phyloP scores from a whole-genome alignment of 164 flowering plant genomes.

The Nymphaea colorata region DNA sequence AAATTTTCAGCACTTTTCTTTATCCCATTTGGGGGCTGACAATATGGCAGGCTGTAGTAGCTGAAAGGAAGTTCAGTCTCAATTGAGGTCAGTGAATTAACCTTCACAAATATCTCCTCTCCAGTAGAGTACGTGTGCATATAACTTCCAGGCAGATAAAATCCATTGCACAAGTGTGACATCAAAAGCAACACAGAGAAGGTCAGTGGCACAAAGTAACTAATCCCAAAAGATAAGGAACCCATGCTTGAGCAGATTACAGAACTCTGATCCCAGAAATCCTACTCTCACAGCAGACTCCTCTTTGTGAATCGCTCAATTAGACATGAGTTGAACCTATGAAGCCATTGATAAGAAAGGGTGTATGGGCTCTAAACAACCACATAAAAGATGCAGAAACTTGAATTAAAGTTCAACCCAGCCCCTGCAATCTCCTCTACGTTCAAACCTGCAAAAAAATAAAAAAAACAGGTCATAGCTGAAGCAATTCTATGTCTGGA shows the following conservation, averaged over 20 bases:
- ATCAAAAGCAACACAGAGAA: constrained; percentile 5
- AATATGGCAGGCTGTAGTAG: constrained; percentile 24
- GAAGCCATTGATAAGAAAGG: no score
- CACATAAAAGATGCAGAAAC: no score
- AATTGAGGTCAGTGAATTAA: constrained; percentile 25
- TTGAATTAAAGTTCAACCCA: no score
- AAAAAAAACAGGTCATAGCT: no score
- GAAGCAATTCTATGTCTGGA: no score
- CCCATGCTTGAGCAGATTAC: not conserved
- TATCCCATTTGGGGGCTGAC: constrained; percentile 13
- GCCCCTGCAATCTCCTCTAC: no score
- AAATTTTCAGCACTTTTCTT: constrained; percentile 26
- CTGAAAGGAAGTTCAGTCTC: constrained; percentile 25
- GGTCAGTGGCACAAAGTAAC: not conserved
- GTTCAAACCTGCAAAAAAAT: no score
- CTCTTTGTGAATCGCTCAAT: no score
- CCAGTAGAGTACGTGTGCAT: constrained; percentile 19
- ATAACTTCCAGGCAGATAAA: constrained; percentile 26
- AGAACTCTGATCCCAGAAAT: not conserved
- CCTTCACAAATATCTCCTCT: constrained; percentile 15
- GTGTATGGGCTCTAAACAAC: no score
- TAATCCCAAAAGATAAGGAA: not conserved
- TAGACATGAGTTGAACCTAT: no score
- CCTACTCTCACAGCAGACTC: no score
- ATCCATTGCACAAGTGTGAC: constrained; percentile 11